These are phyloP conservation scores for Nothophaeocryptopus gaeumannii DNA, from an alignment of 2,329 filamentous ascomycete genomes.

Conservation along the genomic window DNA sequence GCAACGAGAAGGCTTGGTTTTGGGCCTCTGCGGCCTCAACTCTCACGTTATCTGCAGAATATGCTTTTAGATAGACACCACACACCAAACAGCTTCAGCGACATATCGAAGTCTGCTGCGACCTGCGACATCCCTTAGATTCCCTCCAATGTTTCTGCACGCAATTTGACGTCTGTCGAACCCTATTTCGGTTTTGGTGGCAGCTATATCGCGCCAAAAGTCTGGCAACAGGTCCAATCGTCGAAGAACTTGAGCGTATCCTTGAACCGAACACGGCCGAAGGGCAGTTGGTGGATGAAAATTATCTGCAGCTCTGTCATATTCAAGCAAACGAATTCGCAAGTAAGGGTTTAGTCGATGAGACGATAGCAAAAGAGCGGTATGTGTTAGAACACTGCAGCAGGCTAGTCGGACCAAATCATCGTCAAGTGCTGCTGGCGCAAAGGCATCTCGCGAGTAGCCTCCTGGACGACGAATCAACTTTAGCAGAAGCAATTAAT, in stretches of 20 bases:
- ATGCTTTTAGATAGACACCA: not conserved
- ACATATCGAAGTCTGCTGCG: conserved; percentile 1
- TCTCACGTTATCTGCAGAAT: not conserved
- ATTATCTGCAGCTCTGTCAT: too few species aligned
- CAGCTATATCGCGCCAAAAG: not conserved
- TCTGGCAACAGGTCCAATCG: too few species aligned
- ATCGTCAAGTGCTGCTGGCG: not conserved
- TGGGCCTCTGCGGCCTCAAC: not conserved
- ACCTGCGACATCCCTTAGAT: not conserved
- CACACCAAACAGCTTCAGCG: not conserved
- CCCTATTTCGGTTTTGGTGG: not conserved
- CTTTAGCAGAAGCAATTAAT: not conserved
- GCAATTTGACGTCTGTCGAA: not conserved
- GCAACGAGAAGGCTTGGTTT: not conserved
- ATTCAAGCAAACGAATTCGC: too few species aligned
- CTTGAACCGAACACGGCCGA: not conserved
- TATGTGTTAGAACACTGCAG: not conserved
- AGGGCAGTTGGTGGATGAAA: too few species aligned
- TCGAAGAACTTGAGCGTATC: too few species aligned
- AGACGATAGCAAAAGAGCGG: not conserved
- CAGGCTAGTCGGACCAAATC: not conserved
- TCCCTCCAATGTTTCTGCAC: not conserved
- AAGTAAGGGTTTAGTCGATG: not conserved
- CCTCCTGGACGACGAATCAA: not conserved
- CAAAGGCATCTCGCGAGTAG: not conserved